Percentiles rank a stretch among this genome's conserved stretches.
phyloP scores from a whole-genome alignment of 257 asterid genomes.

The Misopates orontium region DNA sequence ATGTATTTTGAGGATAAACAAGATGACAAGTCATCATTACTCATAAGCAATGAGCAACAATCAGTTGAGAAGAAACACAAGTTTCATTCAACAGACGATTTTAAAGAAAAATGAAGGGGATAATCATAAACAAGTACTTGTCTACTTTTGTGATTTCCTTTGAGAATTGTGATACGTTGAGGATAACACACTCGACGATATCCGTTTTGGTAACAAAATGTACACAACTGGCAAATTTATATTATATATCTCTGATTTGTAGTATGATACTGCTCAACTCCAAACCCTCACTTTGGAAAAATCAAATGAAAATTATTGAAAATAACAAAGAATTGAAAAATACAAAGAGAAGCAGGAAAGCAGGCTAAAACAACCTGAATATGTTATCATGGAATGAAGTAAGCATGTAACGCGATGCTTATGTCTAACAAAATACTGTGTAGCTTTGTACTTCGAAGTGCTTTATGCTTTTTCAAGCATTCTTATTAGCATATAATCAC shows the following conservation, averaged over 20 bases:
- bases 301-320: too few relatives aligned
- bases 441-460: conserved; percentile 51
- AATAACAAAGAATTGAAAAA: too few relatives aligned
- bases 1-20: too few relatives aligned
- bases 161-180: conserved; percentile 77
- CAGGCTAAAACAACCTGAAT: conserved; percentile 1
- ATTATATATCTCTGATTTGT: too few relatives aligned
- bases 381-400: conserved; percentile 5
- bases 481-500: too few relatives aligned
- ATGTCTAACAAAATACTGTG: conserved; percentile 7
- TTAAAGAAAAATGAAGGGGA: too few relatives aligned
- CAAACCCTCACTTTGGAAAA: neutral
- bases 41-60: too few relatives aligned
- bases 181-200: conserved; percentile 56
- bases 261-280: neutral
- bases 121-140: conserved; percentile 55
- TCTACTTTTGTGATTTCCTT: conserved; percentile 84
- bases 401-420: conserved; percentile 15
- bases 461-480: too few relatives aligned
- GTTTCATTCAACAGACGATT: too few relatives aligned
- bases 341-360: neutral
- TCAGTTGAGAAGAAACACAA: too few relatives aligned
- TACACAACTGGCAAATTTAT: neutral
- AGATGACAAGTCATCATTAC: conserved; percentile 18
- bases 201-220: conserved; percentile 10